Evolutionary conservation across 495 filamentous ascomycete species (phyloP).

Genomic region (Aspergillus sclerotioniger): DNA sequence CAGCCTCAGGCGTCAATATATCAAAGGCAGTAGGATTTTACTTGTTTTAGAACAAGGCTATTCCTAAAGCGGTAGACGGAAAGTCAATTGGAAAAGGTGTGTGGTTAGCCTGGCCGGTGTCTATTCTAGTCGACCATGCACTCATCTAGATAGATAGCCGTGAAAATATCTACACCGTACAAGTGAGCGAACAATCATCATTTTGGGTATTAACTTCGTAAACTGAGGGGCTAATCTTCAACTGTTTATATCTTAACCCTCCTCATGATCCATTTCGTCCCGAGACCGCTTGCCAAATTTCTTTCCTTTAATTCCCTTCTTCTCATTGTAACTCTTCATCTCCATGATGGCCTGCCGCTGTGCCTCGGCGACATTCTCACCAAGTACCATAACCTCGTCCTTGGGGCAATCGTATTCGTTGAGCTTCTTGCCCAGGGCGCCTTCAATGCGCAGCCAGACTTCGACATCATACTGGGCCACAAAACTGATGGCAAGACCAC

Average conservation of each 20-base stretch:
- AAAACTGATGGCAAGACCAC: slow-evolving; percentile 75
- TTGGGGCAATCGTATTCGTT: slow-evolving; percentile 64
- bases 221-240: background rate
- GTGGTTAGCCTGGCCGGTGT: no score
- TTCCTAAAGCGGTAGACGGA: no score
- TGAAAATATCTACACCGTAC: no score
- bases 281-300: slow-evolving; percentile 61
- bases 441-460: slow-evolving; percentile 80
- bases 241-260: slow-evolving; percentile 36
- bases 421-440: slow-evolving; percentile 73
- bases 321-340: slow-evolving; percentile 82
- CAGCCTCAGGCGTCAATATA: no score
- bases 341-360: slow-evolving; percentile 76
- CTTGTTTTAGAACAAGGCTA: no score
- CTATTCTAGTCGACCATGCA: no score
- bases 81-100: no score
- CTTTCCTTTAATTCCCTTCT: slow-evolving; percentile 61
- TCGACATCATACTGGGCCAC: slow-evolving; percentile 94
- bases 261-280: slow-evolving; percentile 84
- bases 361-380: slow-evolving; percentile 75
- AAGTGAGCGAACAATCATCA: slow-evolving; percentile 1
- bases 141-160: no score
- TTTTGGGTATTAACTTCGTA: slow-evolving; percentile 12
- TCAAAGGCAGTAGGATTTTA: no score
- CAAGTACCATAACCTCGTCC: slow-evolving; percentile 87